Evolutionary conservation across 2,329 filamentous ascomycete genomes (phyloP).

Genomic region (Cladosporium phlei): DNA sequence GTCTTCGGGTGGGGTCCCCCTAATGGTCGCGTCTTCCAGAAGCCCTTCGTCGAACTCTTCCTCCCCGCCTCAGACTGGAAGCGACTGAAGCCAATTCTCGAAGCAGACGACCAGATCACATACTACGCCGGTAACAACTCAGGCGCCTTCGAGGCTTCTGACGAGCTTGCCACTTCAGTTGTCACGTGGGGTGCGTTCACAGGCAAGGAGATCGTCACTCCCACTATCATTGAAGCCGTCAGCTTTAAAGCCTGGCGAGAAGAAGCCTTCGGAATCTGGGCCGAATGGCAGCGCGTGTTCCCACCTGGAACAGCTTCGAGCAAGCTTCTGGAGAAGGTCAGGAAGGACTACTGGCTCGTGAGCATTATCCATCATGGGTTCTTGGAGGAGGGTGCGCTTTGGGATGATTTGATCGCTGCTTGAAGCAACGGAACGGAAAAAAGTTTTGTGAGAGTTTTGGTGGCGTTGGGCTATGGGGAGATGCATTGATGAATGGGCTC

Average conservation of each 20-base stretch:
- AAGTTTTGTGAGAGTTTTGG: no score
- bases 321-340: constrained; percentile 62
- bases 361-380: constrained; percentile 84
- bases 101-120: constrained; percentile 63
- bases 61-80: constrained; percentile 69
- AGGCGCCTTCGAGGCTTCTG: constrained; percentile 70
- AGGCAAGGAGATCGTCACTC: constrained; percentile 91
- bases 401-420: constrained; percentile 44
- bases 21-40: constrained; percentile 95
- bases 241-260: constrained; percentile 92
- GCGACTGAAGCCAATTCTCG: constrained; percentile 60
- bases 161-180: constrained; percentile 70
- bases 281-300: constrained; percentile 88
- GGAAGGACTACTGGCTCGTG: constrained; percentile 76
- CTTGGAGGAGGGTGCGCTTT: constrained; percentile 65
- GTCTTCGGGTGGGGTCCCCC: constrained; percentile 91
- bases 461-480: no score
- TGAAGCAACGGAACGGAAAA: no score
- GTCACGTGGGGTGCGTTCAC: constrained; percentile 97
- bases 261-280: constrained; percentile 93
- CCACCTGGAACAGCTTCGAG: constrained; percentile 66
- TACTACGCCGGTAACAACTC: constrained; percentile 80
- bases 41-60: constrained; percentile 97
- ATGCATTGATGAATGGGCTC: no score
- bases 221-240: constrained; percentile 93